Evolutionary conservation across 345 rosid genomes (phyloP), one percentile per base, ranked within the genome.

Genomic region (Sisymbrium altissimum): DNA sequence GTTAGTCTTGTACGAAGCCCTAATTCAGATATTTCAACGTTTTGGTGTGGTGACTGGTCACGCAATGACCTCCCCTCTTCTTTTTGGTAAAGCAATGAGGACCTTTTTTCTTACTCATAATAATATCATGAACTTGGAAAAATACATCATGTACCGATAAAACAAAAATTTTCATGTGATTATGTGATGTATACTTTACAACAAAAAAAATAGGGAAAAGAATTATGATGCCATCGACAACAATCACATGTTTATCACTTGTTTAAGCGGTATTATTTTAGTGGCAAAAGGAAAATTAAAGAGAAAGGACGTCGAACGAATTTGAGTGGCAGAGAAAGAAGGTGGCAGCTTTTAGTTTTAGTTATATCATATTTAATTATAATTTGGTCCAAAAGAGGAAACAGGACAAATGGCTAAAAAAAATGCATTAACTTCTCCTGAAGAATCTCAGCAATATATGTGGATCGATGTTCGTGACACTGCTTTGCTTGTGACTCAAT

Each of bases 261-360:
- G 54, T 49, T 74, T 58, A 38, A 66, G 45, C 54, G 7, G 15
- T 46, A 65, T 18, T 57, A 48, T 18, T 56, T 60, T 35, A 67
- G 67, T 68, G 49, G 12, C 64, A 7, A 43, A 60, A 19, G 19
- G 19, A 48, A 36, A 27, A 25, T 27, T 9, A 66, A 71, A 27
- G 60, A 58, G 13, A 56, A 74, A 74, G 35, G 66, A 66, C 49
- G 10, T 48, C 10, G 44, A 75, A 61, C 17, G 32, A 60, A 63
- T 62, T 70, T 70, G 80, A 70, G 75, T 76, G 75, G 79, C 60
- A 46, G 32, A 76, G 71, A 76, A 76, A 69, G 59, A 62, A 76
- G 75, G 75, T 70, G 71, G 75, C 80, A 76, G 80, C 71, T 70
- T 67, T 72, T 29, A 23, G 27, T 57, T 40, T 41, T 62, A 14